phyloP scores from a whole-genome alignment of 331 rosid species.

The Rosa hybrid region DNA sequence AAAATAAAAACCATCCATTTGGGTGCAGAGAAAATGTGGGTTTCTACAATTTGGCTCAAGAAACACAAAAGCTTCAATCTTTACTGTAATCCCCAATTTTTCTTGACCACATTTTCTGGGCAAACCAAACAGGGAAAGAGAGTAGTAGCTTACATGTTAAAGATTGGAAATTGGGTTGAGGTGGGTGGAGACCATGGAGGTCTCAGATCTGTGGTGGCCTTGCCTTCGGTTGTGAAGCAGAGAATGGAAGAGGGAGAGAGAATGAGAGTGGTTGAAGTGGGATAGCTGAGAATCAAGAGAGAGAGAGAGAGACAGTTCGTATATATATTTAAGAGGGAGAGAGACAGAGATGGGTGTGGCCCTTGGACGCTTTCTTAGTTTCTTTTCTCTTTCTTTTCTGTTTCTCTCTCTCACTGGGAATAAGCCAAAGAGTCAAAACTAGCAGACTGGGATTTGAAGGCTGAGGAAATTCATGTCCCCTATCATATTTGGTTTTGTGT shows the following conservation, averaged over 20 bases:
- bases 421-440: constrained; percentile 3
- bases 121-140: constrained; percentile 20
- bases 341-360: background rate
- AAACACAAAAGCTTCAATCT: background rate
- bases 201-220: constrained; percentile 50
- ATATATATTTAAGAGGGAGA: background rate
- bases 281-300: constrained; percentile 14
- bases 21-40: constrained; percentile 18
- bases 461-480: background rate
- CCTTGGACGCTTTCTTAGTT: background rate
- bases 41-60: background rate
- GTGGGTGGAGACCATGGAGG: constrained; percentile 21
- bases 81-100: background rate
- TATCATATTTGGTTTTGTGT: background rate
- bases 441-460: background rate
- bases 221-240: constrained; percentile 14
- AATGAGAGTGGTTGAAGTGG: constrained; percentile 29
- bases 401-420: background rate
- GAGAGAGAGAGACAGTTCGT: background rate
- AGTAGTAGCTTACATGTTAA: constrained; percentile 20
- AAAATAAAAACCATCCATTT: background rate
- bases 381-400: background rate
- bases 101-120: constrained; percentile 24
- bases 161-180: constrained; percentile 9
- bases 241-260: constrained; percentile 18